Conservation (phyloP, 257 asterid genomes). For the Lavandula angustifolia region DNA sequence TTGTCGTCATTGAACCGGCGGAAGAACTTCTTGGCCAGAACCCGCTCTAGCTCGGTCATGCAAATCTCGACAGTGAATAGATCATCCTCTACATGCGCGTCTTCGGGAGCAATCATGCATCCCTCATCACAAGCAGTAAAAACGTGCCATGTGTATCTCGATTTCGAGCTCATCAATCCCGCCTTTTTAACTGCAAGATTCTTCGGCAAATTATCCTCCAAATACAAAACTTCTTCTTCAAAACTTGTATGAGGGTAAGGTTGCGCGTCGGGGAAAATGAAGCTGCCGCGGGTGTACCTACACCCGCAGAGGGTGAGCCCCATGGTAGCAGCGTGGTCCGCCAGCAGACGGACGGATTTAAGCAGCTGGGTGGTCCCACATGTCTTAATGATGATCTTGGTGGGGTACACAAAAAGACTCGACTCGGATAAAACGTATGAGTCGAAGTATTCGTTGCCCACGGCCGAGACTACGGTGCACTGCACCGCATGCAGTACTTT, state of each 20-base stretch:
- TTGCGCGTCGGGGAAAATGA: conserved; percentile 86
- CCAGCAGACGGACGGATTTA: conserved; percentile 67
- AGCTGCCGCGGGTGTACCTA: conserved; percentile 89
- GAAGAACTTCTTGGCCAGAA: conserved; percentile 62
- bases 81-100: neutral
- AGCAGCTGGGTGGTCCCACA: conserved; percentile 93
- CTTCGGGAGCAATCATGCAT: conserved; percentile 26
- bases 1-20: conserved; percentile 55
- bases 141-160: conserved; percentile 84
- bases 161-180: conserved; percentile 56
- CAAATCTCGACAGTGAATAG: conserved; percentile 75
- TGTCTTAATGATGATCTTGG: conserved; percentile 85
- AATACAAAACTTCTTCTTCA: conserved; percentile 62
- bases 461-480: conserved; percentile 92
- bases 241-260: conserved; percentile 81
- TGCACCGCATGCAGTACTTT: conserved; percentile 78
- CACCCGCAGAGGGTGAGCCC: conserved; percentile 71
- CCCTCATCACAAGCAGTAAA: conserved; percentile 60
- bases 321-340: conserved; percentile 45
- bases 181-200: conserved; percentile 57
- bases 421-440: conserved; percentile 85
- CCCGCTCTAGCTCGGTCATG: conserved; percentile 84
- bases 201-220: conserved; percentile 58
- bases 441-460: conserved; percentile 73
- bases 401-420: conserved; percentile 82